Percentiles rank a stretch among this genome's conserved stretches.
Conservation (phyloP, 1,139 yeast species). For the Yamadazyma trypodendri region DNA sequence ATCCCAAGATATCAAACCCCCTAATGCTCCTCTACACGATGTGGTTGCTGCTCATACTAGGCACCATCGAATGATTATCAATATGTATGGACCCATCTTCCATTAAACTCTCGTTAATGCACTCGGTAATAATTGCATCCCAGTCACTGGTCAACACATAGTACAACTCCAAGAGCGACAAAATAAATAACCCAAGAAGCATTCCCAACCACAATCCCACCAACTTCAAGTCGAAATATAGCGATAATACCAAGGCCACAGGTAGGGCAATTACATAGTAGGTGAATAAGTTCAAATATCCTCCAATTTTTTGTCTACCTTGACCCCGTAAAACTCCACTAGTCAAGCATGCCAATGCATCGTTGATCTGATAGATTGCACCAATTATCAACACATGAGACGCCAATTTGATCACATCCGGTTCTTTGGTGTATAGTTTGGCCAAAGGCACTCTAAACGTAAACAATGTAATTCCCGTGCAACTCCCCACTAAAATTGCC, state of each 20-base stretch:
- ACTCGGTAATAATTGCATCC: conserved; percentile 50
- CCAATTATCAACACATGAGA: conserved; percentile 52
- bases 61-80: conserved; percentile 33
- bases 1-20: too few relatives aligned
- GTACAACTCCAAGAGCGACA: conserved; percentile 45
- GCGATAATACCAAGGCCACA: conserved; percentile 53
- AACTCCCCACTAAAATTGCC: conserved; percentile 43
- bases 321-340: conserved; percentile 66
- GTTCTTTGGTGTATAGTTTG: conserved; percentile 49
- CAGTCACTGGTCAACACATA: conserved; percentile 53
- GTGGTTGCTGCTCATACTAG: conserved; percentile 32
- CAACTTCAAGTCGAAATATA: conserved; percentile 42
- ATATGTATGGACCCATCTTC: conserved; percentile 33
- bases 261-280: conserved; percentile 64
- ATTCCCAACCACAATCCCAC: conserved; percentile 65
- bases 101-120: conserved; percentile 40
- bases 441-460: conserved; percentile 43
- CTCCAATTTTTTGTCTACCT: conserved; percentile 67
- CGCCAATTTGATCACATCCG: conserved; percentile 49
- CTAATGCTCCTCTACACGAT: conserved; percentile 7
- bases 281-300: conserved; percentile 49
- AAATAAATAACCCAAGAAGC: conserved; percentile 51
- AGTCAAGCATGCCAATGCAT: conserved; percentile 52
- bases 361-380: conserved; percentile 59
- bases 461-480: conserved; percentile 38